phyloP scores from a whole-genome alignment of 768 basidiomycete species.

The Wakefieldia striispora region DNA sequence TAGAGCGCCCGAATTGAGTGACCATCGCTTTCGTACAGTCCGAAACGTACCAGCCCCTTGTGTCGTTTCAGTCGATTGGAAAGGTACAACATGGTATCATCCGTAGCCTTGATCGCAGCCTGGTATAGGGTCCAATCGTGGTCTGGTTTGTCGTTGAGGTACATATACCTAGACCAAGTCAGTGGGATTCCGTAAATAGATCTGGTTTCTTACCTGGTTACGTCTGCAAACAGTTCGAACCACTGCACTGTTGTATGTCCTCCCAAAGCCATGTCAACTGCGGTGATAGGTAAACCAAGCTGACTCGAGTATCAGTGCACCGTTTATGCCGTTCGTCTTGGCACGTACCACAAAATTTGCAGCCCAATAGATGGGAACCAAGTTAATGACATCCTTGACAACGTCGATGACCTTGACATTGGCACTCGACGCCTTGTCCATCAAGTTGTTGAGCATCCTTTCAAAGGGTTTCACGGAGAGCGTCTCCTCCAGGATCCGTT shows the following conservation, averaged over 20 bases:
- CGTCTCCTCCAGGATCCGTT: conserved; percentile 14
- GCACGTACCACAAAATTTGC: conserved; percentile 52
- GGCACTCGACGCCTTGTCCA: conserved; percentile 8
- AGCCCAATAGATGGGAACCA: conserved; percentile 60
- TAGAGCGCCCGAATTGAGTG: neutral
- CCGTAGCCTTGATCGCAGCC: conserved; percentile 25
- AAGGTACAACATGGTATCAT: conserved; percentile 26
- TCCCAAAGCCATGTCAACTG: conserved; percentile 37
- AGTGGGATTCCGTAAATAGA: neutral
- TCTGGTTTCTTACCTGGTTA: conserved; percentile 29
- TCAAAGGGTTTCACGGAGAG: conserved; percentile 9
- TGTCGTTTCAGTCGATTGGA: conserved; percentile 19
- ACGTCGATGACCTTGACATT: conserved; percentile 48
- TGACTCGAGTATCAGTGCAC: neutral
- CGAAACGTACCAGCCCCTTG: conserved; percentile 18
- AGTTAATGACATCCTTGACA: conserved; percentile 65
- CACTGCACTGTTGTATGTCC: conserved; percentile 42
- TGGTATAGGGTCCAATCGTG: conserved; percentile 34
- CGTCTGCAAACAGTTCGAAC: conserved; percentile 48
- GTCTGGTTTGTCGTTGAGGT: conserved; percentile 31
- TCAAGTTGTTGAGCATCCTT: conserved; percentile 4
- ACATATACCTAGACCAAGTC: conserved; percentile 34
- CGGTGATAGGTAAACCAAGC: conserved; percentile 35
- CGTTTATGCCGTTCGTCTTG: neutral
- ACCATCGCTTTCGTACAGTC: neutral